Percentiles rank a stretch among this genome's conserved stretches.
Evolutionary conservation across 2,329 filamentous ascomycete genomes (phyloP).

Genomic region (Scytalidium sp.): DNA sequence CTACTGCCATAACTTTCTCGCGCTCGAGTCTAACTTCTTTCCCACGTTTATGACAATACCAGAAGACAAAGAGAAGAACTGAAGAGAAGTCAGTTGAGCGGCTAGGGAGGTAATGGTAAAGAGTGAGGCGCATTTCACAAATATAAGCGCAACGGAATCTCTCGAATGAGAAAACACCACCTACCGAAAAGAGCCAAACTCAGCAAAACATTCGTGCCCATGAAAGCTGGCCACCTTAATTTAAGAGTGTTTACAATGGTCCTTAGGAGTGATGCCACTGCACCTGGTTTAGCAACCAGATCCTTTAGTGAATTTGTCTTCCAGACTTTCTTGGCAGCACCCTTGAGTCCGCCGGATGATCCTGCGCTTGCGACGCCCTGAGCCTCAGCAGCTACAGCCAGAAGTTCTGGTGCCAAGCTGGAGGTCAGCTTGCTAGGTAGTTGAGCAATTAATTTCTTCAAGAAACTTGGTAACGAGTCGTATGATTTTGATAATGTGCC

Average conservation of each 20-base stretch:
- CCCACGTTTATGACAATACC: slow-evolving; percentile 97
- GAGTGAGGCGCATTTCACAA: not conserved
- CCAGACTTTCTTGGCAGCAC: slow-evolving; percentile 63
- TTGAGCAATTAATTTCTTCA: slow-evolving; percentile 83
- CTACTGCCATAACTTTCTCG: slow-evolving; percentile 19
- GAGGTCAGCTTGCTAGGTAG: slow-evolving; percentile 79
- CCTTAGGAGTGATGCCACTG: slow-evolving; percentile 77
- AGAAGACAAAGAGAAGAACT: slow-evolving; percentile 88
- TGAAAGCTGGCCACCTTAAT: slow-evolving; percentile 82
- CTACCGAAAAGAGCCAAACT: slow-evolving; percentile 83
- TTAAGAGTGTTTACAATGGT: slow-evolving; percentile 90
- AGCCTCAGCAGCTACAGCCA: slow-evolving; percentile 75
- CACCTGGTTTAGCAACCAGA: slow-evolving; percentile 81
- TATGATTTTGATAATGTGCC: slow-evolving; percentile 57
- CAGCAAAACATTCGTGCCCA: slow-evolving; percentile 90
- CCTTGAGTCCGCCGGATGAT: slow-evolving; percentile 35
- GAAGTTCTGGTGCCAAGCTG: slow-evolving; percentile 73
- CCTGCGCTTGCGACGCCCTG: slow-evolving; percentile 34
- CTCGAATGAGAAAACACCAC: slow-evolving; percentile 30
- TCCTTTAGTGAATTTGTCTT: slow-evolving; percentile 72
- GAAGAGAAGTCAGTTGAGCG: slow-evolving; percentile 2
- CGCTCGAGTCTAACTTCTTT: slow-evolving; percentile 69
- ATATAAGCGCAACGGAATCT: not conserved
- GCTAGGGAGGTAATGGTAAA: not conserved
- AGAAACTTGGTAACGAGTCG: slow-evolving; percentile 68